Evolutionary conservation across 2,329 filamentous ascomycete species (phyloP), one percentile per base, ranked within the genome.

Genomic region (Fonsecaea monophora): DNA sequence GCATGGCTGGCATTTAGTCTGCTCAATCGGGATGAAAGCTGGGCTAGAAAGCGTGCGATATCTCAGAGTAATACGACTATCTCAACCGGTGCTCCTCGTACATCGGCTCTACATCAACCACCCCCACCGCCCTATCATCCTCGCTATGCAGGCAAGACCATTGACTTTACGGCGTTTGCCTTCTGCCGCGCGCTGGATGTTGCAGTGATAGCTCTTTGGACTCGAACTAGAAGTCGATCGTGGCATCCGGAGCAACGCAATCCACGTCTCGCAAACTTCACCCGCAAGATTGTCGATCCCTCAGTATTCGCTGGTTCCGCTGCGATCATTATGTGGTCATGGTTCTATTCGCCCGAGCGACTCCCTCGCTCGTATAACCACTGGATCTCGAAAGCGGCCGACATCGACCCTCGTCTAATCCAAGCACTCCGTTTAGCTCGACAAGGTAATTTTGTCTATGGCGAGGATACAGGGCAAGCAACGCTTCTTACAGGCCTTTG

Each of bases 261-360:
- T 78, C 55, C 59, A 42, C 68, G 55, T 37, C 60, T 81, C 12
- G 83, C 87, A 68, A 74, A 77, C 10, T 64, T 78, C 38, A 64
- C 78, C 6, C 77, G 80, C 34, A 73, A 74, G 34, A 76, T 87
- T 42, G 81, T 87, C n/a, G 90, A 94, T 74, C 86, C 91, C 3
- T 79, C 85, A 5, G 79, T 94, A 18, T 96, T 96, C 77, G 87
- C 90, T 53, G 77, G 84, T 38, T 93, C 91, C 21, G 88, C 86
- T 45, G 90, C 89, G 25, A 80, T 92, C 42, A 89, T 96, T 71
- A 96, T 96, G 92, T 94, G 91, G 90, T 86, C 91, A 18, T 96
- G 91, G 91, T 89, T 96, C 76, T 96, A 94, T 79, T 77, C 82
- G 9, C 91, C 92, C 0, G 83, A 86, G 40, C 84, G 86, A 21